Percentiles rank a stretch among this genome's conserved stretches.
These are phyloP conservation scores for Fusarium piperis DNA, from an alignment of 2,329 filamentous ascomycete genomes.

Conservation along the genomic window DNA sequence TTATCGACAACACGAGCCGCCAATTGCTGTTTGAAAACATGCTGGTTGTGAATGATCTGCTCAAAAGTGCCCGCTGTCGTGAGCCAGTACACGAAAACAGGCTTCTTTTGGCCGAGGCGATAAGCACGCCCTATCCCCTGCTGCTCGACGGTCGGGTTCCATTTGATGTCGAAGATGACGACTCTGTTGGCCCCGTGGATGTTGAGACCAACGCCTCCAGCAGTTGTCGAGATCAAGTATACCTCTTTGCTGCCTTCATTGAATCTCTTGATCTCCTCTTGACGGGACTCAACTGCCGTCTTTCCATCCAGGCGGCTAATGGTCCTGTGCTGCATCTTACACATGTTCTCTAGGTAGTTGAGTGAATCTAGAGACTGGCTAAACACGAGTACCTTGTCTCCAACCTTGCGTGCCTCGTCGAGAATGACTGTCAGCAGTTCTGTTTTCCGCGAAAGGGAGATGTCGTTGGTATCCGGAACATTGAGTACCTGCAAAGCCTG, in stretches of 20 bases:
- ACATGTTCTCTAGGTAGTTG: slow-evolving; percentile 71
- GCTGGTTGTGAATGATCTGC: slow-evolving; percentile 74
- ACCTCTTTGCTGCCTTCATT: slow-evolving; percentile 67
- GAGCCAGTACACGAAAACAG: slow-evolving; percentile 87
- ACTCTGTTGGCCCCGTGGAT: slow-evolving; percentile 86
- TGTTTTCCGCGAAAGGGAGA: slow-evolving; percentile 73
- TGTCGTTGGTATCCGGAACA: slow-evolving; percentile 53
- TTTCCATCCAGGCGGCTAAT: slow-evolving; percentile 74
- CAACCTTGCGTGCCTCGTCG: slow-evolving; percentile 65
- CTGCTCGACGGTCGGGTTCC: slow-evolving; percentile 83
- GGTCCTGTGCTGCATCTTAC: slow-evolving; percentile 59
- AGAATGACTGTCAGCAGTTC: slow-evolving; percentile 75
- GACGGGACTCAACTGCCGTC: slow-evolving; percentile 66
- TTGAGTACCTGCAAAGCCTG: slow-evolving; percentile 50
- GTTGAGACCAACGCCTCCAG: slow-evolving; percentile 86
- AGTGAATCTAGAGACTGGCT: slow-evolving; percentile 77
- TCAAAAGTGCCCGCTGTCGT: slow-evolving; percentile 83
- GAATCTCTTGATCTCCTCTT: slow-evolving; percentile 73
- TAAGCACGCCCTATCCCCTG: slow-evolving; percentile 90
- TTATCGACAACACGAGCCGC: slow-evolving; percentile 84
- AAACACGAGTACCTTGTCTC: slow-evolving; percentile 85
- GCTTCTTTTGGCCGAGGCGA: slow-evolving; percentile 82
- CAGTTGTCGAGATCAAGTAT: slow-evolving; percentile 84
- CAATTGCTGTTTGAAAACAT: slow-evolving; percentile 85
- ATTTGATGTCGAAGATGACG: slow-evolving; percentile 85